These are phyloP conservation scores for Chloris gayana DNA, from an alignment of 176 grass and related monocot genomes.

Conservation along the genomic window DNA sequence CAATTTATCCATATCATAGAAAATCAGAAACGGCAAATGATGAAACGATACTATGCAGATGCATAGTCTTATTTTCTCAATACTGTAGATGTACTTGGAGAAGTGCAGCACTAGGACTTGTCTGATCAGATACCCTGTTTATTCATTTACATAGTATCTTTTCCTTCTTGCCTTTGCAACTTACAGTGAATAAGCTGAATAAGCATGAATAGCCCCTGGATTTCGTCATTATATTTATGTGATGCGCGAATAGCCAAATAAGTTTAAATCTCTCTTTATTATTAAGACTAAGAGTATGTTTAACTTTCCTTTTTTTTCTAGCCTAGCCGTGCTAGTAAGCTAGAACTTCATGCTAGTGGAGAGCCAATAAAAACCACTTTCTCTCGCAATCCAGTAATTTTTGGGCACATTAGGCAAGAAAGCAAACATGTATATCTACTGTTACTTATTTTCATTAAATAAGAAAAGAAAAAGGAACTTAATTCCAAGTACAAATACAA, in stretches of 20 bases:
- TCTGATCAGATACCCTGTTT: background rate
- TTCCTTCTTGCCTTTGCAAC: background rate
- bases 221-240: background rate
- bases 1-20: background rate
- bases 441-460: too few species aligned
- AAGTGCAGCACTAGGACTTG: background rate
- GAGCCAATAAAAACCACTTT: constrained; percentile 1
- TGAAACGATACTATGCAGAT: background rate
- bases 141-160: background rate
- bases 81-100: background rate
- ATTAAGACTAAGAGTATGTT: too few species aligned
- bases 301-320: background rate
- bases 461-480: too few species aligned
- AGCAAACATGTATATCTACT: background rate
- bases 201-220: background rate
- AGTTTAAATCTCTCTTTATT: background rate
- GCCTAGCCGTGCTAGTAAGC: background rate
- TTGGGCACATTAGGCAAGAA: background rate
- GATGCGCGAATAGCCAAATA: background rate
- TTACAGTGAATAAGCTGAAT: background rate
- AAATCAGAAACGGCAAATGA: background rate
- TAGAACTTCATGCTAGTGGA: background rate
- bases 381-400: background rate
- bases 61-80: background rate
- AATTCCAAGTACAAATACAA: too few species aligned